Evolutionary conservation across 495 filamentous ascomycete species (phyloP).

Genomic region (Melanomma pulvis-pyrius): DNA sequence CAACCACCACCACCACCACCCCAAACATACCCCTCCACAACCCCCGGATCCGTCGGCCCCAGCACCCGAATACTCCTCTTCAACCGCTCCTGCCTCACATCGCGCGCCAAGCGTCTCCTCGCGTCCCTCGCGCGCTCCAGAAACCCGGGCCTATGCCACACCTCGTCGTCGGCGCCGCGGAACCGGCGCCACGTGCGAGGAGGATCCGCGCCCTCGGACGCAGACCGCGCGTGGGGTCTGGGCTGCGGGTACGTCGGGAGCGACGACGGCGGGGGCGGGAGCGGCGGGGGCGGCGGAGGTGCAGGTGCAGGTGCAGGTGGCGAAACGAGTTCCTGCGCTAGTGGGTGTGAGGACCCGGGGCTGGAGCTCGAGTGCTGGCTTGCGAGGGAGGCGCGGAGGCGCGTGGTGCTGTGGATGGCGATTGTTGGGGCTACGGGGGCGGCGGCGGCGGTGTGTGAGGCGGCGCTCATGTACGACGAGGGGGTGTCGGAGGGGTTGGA

Average conservation of each 20-base stretch:
- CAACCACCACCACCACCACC: not conserved
- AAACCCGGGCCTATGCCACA: constrained; percentile 10
- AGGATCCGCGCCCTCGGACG: too few species aligned
- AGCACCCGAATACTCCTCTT: constrained; percentile 34
- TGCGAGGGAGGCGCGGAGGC: too few species aligned
- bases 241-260: not conserved
- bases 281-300: not conserved
- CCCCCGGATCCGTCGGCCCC: constrained; percentile 33
- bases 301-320: too few species aligned
- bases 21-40: constrained; percentile 21
- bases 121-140: constrained; percentile 25
- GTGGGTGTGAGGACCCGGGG: too few species aligned
- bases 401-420: too few species aligned
- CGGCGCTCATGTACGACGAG: not conserved
- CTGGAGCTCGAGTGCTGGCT: too few species aligned
- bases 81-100: constrained; percentile 21
- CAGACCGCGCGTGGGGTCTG: too few species aligned
- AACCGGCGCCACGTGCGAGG: not conserved
- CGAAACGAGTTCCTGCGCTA: too few species aligned
- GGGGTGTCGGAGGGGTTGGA: not conserved
- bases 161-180: constrained; percentile 1
- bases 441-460: not conserved
- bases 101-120: constrained; percentile 4
- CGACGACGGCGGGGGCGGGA: not conserved
- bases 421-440: not conserved